Evolutionary conservation across 2,329 filamentous ascomycete genomes (phyloP).

Genomic region (Parastagonospora nodorum): DNA sequence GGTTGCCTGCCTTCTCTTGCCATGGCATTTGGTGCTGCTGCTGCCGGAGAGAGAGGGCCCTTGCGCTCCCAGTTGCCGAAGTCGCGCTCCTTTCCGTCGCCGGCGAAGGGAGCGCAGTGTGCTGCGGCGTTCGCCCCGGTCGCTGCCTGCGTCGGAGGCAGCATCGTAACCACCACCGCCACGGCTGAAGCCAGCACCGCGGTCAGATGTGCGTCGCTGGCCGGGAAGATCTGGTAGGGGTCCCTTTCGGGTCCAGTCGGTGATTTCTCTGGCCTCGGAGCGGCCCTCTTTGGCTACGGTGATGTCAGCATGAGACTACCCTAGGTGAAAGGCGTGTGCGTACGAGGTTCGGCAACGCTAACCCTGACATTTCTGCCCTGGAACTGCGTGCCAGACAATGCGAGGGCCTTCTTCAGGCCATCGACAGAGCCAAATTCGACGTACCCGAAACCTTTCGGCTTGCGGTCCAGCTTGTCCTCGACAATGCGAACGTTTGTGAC

Average conservation of each 20-base stretch:
- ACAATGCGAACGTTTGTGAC: slow-evolving; percentile 94
- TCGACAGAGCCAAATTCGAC: slow-evolving; percentile 90
- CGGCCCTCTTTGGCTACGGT: slow-evolving; percentile 76
- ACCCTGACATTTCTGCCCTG: slow-evolving; percentile 89
- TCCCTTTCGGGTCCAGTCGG: slow-evolving; percentile 91
- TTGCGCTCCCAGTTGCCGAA: slow-evolving; percentile 94
- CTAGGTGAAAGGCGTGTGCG: slow-evolving; percentile 48
- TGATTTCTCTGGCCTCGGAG: slow-evolving; percentile 78
- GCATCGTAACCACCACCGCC: slow-evolving; percentile 56
- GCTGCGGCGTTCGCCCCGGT: slow-evolving; percentile 72
- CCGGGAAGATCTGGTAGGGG: slow-evolving; percentile 76
- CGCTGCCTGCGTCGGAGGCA: slow-evolving; percentile 58
- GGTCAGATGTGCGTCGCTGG: slow-evolving; percentile 59
- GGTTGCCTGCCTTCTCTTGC: slow-evolving; percentile 61
- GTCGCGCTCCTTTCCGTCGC: slow-evolving; percentile 78
- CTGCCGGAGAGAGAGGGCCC: slow-evolving; percentile 79
- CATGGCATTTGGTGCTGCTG: slow-evolving; percentile 39
- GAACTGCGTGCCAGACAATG: slow-evolving; percentile 79
- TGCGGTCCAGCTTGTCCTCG: slow-evolving; percentile 90
- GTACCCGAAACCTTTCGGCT: slow-evolving; percentile 97
- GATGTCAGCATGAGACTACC: slow-evolving; percentile 17
- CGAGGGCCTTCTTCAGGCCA: slow-evolving; percentile 87
- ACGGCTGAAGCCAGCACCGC: slow-evolving; percentile 48
- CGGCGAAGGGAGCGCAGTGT: slow-evolving; percentile 64
- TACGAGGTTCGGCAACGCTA: slow-evolving; percentile 97